These are phyloP conservation scores for Clitopilus passeckerianus DNA, from an alignment of 768 basidiomycete genomes.

Conservation along the genomic window DNA sequence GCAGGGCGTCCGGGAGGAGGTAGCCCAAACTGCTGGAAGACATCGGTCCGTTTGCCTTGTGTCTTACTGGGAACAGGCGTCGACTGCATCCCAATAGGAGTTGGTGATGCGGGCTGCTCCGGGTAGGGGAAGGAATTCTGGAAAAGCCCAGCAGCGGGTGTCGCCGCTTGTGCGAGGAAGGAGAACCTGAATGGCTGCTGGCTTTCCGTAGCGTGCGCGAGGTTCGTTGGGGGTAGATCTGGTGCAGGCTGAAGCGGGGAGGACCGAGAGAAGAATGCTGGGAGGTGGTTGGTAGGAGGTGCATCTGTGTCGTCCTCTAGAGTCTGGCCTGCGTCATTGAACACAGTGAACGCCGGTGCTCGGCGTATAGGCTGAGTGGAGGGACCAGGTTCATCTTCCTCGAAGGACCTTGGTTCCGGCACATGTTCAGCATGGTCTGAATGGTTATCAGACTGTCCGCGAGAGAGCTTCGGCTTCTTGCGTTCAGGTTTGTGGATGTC, in stretches of 20 bases:
- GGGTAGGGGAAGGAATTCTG: slow-evolving; percentile 45
- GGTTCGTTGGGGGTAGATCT: slow-evolving; percentile 30
- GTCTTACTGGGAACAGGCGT: slow-evolving; percentile 17
- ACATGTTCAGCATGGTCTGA: background rate
- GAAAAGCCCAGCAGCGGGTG: slow-evolving; percentile 41
- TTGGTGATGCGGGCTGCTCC: slow-evolving; percentile 54
- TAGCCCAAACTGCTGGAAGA: slow-evolving; percentile 41
- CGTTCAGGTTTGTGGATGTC: slow-evolving; percentile 31
- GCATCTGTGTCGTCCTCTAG: slow-evolving; percentile 31
- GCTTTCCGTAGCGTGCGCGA: slow-evolving; percentile 48
- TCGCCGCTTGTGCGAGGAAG: slow-evolving; percentile 47
- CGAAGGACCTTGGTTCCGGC: slow-evolving; percentile 6
- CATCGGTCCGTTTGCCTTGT: slow-evolving; percentile 34
- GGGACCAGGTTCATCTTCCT: slow-evolving; percentile 12
- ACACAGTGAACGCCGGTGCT: slow-evolving; percentile 42
- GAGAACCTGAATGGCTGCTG: slow-evolving; percentile 48
- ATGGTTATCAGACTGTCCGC: background rate
- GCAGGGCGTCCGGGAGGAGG: slow-evolving; percentile 34
- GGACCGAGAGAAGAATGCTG: slow-evolving; percentile 28
- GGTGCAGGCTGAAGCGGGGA: slow-evolving; percentile 5
- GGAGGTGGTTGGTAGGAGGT: slow-evolving; percentile 47
- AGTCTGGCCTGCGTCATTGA: slow-evolving; percentile 34
- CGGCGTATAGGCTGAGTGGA: slow-evolving; percentile 16
- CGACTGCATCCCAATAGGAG: slow-evolving; percentile 35
- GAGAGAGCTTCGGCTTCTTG: slow-evolving; percentile 44